Evolutionary conservation across 2,329 filamentous ascomycete genomes (phyloP).

Genomic region (Endothia cerciana): DNA sequence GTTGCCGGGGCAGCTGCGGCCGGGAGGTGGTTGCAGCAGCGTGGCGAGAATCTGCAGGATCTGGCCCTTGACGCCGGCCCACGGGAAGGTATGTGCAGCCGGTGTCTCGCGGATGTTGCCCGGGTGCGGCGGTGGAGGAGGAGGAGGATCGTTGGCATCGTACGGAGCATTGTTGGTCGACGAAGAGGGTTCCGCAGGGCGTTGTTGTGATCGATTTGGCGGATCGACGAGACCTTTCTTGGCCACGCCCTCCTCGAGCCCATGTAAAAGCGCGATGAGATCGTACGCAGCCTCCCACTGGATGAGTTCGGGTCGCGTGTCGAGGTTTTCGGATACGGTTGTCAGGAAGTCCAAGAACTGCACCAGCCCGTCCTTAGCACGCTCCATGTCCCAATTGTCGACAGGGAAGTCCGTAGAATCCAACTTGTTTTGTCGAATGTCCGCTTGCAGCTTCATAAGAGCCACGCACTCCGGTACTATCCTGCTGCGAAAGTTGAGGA

Average conservation of each 20-base stretch:
- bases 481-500: slow-evolving; percentile 87
- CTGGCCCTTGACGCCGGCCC: slow-evolving; percentile 83
- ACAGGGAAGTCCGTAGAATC: slow-evolving; percentile 88
- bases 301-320: slow-evolving; percentile 82
- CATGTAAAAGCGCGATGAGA: slow-evolving; percentile 82
- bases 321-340: slow-evolving; percentile 82
- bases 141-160: slow-evolving; percentile 42
- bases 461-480: slow-evolving; percentile 94
- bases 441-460: slow-evolving; percentile 90
- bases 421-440: slow-evolving; percentile 77
- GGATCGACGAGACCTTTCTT: slow-evolving; percentile 71
- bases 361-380: slow-evolving; percentile 91
- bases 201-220: slow-evolving; percentile 45
- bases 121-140: slow-evolving; percentile 50
- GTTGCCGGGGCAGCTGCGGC: slow-evolving; percentile 64
- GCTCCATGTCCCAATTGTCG: slow-evolving; percentile 96
- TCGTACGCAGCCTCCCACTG: slow-evolving; percentile 93
- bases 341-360: slow-evolving; percentile 95
- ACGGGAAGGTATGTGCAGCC: slow-evolving; percentile 64
- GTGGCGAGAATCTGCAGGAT: slow-evolving; percentile 89
- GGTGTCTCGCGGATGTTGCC: slow-evolving; percentile 55
- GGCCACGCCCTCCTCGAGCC: slow-evolving; percentile 84
- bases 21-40: slow-evolving; percentile 79
- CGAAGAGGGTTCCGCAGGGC: slow-evolving; percentile 33
- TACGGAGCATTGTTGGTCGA: slow-evolving; percentile 42